These are phyloP conservation scores for Lagenidium giganteum DNA, from an alignment of 352 stramenopile species.

Conservation along the genomic window DNA sequence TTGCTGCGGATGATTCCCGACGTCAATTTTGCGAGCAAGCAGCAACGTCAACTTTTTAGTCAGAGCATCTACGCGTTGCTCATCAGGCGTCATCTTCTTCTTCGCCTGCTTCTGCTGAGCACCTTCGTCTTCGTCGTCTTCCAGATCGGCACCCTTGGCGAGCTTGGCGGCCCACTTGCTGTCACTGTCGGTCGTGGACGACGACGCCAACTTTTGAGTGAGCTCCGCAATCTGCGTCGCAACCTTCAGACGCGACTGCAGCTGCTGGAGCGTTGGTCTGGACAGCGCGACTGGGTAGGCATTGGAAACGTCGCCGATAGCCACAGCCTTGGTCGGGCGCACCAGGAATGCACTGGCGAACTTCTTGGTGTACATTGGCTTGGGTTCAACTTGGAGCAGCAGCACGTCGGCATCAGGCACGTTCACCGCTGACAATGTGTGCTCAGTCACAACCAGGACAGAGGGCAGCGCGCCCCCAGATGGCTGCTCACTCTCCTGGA, in stretches of 20 bases:
- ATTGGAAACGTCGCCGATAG: conserved; percentile 1
- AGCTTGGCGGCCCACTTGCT: conserved; percentile 60
- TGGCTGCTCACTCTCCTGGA: conserved; percentile 7
- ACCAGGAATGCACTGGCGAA: conserved; percentile 27
- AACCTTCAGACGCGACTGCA: conserved; percentile 49
- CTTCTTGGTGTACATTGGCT: conserved; percentile 18
- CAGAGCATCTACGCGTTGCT: conserved; percentile 68
- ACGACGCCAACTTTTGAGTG: conserved; percentile 29
- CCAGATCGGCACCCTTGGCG: conserved; percentile 45
- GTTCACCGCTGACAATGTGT: conserved; percentile 31
- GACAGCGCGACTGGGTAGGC: conserved; percentile 26
- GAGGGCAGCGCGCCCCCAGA: conserved; percentile 14
- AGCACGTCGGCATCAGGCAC: conserved; percentile 29
- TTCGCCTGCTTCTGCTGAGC: conserved; percentile 34
- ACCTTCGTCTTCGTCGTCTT: conserved; percentile 34
- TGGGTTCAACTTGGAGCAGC: conserved; percentile 16
- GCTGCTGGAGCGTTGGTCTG: conserved; percentile 27
- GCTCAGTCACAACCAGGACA: conserved; percentile 59
- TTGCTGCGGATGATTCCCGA: conserved; percentile 2
- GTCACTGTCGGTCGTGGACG: conserved; percentile 21
- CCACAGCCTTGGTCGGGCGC: conserved; percentile 3
- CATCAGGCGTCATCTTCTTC: conserved; percentile 34
- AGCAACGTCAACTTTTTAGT: conserved; percentile 66
- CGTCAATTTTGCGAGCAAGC: conserved; percentile 27
- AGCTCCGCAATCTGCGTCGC: conserved; percentile 50